These are phyloP conservation scores for Carex kokanica DNA, from an alignment of 176 grass and related monocot genomes.

Conservation along the genomic window DNA sequence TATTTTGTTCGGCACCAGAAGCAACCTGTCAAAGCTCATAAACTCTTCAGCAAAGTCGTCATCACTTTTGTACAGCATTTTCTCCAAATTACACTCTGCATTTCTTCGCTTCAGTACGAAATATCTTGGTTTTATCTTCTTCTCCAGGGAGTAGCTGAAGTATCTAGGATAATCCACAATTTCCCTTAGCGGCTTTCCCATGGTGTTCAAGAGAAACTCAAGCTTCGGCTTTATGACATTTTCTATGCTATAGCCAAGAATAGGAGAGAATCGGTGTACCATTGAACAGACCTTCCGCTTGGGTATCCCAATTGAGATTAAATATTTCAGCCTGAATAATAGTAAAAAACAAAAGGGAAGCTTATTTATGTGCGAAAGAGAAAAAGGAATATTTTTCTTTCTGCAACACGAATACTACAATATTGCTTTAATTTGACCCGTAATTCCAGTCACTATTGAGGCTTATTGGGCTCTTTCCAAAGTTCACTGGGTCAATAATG, in stretches of 20 bases:
- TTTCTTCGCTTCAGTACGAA: slow-evolving; percentile 48
- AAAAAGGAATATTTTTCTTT: neutral
- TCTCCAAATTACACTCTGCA: slow-evolving; percentile 61
- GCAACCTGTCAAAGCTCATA: slow-evolving; percentile 42
- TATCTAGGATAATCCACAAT: slow-evolving; percentile 81
- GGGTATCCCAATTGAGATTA: slow-evolving; percentile 51
- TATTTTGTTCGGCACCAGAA: slow-evolving; percentile 26
- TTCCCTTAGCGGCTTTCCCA: slow-evolving; percentile 62
- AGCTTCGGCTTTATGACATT: slow-evolving; percentile 79
- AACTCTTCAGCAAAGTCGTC: slow-evolving; percentile 75
- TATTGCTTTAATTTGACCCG: neutral
- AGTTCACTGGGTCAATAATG: slow-evolving; percentile 30
- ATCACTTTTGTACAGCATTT: slow-evolving; percentile 74
- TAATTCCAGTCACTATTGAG: neutral
- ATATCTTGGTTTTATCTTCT: slow-evolving; percentile 73
- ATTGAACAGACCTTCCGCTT: slow-evolving; percentile 78
- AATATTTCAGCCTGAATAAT: slow-evolving; percentile 60
- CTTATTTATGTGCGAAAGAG: neutral
- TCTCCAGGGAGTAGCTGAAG: slow-evolving; percentile 81
- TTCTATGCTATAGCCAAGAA: slow-evolving; percentile 71
- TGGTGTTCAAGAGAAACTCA: slow-evolving; percentile 62
- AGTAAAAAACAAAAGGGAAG: neutral
- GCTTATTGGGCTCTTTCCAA: neutral
- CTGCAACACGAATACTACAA: neutral
- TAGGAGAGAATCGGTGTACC: slow-evolving; percentile 77